These are phyloP conservation scores for Trichoderma afroharzianum DNA, from an alignment of 2,329 filamentous ascomycete genomes.

Conservation along the genomic window DNA sequence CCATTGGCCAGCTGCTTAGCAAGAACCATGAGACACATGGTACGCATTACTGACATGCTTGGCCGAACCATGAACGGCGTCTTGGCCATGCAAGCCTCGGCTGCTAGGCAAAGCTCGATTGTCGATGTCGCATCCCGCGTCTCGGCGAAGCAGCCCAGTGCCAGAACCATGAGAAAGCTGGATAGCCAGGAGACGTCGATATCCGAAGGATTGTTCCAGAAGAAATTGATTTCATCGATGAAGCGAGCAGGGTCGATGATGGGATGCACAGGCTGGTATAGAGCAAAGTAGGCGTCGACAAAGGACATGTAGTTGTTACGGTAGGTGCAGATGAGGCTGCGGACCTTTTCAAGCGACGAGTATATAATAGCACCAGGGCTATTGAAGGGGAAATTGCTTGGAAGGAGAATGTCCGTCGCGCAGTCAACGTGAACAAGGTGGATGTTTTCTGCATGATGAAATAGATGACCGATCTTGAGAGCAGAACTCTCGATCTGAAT, in stretches of 20 bases:
- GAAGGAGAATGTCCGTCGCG: background rate
- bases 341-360: background rate
- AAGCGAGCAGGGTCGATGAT: slow-evolving; percentile 2
- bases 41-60: slow-evolving; percentile 15
- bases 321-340: background rate
- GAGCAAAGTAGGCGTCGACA: background rate
- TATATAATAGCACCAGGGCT: background rate
- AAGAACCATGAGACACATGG: slow-evolving; percentile 19
- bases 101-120: slow-evolving; percentile 19
- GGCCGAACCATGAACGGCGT: slow-evolving; percentile 21
- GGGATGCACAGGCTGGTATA: background rate
- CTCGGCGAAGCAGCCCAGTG: slow-evolving; percentile 11
- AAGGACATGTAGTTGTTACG: background rate
- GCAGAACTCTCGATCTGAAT: background rate
- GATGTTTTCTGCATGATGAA: background rate
- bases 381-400: slow-evolving; percentile 1
- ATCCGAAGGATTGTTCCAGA: background rate
- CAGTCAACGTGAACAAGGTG: background rate
- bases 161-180: slow-evolving; percentile 18
- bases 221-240: background rate
- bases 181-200: slow-evolving; percentile 14
- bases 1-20: slow-evolving; percentile 19
- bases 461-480: background rate
- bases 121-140: background rate
- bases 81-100: slow-evolving; percentile 20